phyloP scores from a whole-genome alignment of 768 basidiomycete species.

The Trametes elegans region DNA sequence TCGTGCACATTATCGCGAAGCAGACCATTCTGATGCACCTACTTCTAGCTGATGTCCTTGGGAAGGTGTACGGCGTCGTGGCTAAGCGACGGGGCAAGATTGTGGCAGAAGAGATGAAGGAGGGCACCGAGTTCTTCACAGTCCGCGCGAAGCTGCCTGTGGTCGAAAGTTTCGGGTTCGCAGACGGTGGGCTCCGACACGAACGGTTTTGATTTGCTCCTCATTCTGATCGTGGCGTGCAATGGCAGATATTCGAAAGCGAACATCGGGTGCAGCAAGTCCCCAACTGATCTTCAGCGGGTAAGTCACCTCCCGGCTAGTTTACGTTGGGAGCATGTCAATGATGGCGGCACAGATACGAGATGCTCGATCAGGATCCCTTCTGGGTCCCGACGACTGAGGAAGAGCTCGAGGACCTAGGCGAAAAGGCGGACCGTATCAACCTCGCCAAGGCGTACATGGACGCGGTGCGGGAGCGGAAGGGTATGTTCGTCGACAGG shows the following conservation, averaged over 20 bases:
- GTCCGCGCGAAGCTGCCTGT: constrained; percentile 90
- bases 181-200: constrained; percentile 65
- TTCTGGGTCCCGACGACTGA: constrained; percentile 99
- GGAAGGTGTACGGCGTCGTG: constrained; percentile 96
- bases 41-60: constrained; percentile 97
- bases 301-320: constrained; percentile 40
- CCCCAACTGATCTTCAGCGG: constrained; percentile 97
- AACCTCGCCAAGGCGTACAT: constrained; percentile 95
- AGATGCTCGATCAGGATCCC: constrained; percentile 90
- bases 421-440: constrained; percentile 89
- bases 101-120: constrained; percentile 97
- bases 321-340: constrained; percentile 7
- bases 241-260: constrained; percentile 83
- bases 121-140: constrained; percentile 93
- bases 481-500: constrained; percentile 93
- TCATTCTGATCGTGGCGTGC: background rate
- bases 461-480: constrained; percentile 86
- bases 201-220: background rate
- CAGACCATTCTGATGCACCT: constrained; percentile 32
- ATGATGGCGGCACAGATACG: constrained; percentile 55
- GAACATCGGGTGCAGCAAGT: constrained; percentile 95
- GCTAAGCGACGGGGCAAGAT: constrained; percentile 89
- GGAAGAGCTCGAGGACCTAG: constrained; percentile 94
- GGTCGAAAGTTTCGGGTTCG: constrained; percentile 96
- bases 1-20: constrained; percentile 10